phyloP scores from a whole-genome alignment of 352 stramenopile genomes.

The Globisporangium heterothallicum region DNA sequence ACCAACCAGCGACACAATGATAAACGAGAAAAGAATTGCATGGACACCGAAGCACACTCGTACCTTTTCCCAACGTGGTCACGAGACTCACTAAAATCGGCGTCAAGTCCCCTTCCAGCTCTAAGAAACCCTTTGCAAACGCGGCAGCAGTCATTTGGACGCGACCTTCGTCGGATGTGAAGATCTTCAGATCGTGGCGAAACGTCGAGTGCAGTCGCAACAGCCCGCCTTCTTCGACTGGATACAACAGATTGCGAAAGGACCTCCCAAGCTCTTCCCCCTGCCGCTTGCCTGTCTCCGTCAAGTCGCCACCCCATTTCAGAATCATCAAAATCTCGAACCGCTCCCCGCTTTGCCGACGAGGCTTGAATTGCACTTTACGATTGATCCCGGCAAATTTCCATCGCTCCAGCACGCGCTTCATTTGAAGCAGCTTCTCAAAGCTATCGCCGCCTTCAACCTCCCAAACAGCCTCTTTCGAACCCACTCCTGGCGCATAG shows the following conservation, averaged over 20 bases:
- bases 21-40: no score
- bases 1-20: no score
- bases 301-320: constrained; percentile 99
- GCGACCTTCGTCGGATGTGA: constrained; percentile 98
- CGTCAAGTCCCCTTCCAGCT: constrained; percentile 98
- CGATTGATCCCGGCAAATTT: constrained; percentile 97
- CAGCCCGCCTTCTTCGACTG: constrained; percentile 90
- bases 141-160: constrained; percentile 99
- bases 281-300: constrained; percentile 96
- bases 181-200: constrained; percentile 99
- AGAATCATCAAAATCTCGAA: constrained; percentile 97
- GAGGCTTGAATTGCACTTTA: constrained; percentile 91
- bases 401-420: constrained; percentile 95
- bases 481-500: constrained; percentile 71
- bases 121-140: constrained; percentile 98
- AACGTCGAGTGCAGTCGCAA: constrained; percentile 99
- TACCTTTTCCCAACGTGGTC: constrained; percentile 79
- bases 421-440: constrained; percentile 94
- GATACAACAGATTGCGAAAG: constrained; percentile 90
- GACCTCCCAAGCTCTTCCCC: constrained; percentile 91
- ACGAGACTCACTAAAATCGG: constrained; percentile 98
- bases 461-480: constrained; percentile 83
- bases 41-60: neutral
- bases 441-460: constrained; percentile 83
- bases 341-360: constrained; percentile 54